These are phyloP conservation scores for Fusarium zealandicum DNA, from an alignment of 2,329 filamentous ascomycete species.

Conservation along the genomic window DNA sequence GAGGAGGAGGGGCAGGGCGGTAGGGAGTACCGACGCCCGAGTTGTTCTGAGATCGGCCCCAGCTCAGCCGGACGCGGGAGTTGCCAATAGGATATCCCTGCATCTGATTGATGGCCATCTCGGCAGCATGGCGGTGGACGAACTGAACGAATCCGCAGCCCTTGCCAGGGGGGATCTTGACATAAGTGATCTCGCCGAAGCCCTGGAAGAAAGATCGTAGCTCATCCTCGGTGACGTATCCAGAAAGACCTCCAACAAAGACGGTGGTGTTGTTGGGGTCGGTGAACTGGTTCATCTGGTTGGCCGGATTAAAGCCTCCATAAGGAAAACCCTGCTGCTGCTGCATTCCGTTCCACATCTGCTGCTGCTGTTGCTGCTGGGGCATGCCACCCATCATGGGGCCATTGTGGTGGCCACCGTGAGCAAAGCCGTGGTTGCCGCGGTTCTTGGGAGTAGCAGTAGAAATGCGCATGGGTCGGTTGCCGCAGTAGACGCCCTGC, in stretches of 20 bases:
- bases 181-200: constrained; percentile 98
- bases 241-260: constrained; percentile 95
- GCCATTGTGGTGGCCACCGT: constrained; percentile 54
- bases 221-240: constrained; percentile 98
- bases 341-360: constrained; percentile 48
- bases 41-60: constrained; percentile 99
- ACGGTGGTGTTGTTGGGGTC: constrained; percentile 99
- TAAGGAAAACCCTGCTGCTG: constrained; percentile 48
- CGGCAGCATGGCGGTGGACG: constrained; percentile 95
- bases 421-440: constrained; percentile 51
- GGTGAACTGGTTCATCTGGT: constrained; percentile 96
- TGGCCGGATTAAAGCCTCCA: constrained; percentile 57
- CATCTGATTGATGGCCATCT: constrained; percentile 99
- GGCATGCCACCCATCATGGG: constrained; percentile 58
- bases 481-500: constrained; percentile 99
- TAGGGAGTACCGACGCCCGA: constrained; percentile 97
- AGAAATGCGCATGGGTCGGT: constrained; percentile 97
- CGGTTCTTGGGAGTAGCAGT: constrained; percentile 96
- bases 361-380: constrained; percentile 49
- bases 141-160: constrained; percentile 99
- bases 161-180: constrained; percentile 99
- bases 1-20: constrained; percentile 80
- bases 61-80: constrained; percentile 95
- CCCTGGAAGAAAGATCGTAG: constrained; percentile 99
- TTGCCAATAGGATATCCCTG: constrained; percentile 99